Percentiles rank a stretch among this genome's conserved stretches.
phyloP scores from a whole-genome alignment of 2,329 filamentous ascomycete species.

The Cordyceps cicadae region DNA sequence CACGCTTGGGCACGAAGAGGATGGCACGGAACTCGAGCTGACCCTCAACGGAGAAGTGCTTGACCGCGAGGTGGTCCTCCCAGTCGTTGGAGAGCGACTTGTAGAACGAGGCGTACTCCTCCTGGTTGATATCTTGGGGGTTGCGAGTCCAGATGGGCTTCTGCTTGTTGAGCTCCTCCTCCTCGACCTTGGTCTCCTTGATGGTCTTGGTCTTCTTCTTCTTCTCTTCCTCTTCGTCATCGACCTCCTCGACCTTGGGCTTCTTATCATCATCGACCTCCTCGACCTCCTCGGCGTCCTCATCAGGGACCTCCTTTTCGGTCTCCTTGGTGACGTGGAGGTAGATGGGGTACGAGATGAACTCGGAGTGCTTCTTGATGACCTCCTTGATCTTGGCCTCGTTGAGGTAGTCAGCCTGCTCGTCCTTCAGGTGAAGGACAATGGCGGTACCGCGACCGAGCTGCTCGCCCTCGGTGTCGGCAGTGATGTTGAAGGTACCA shows the following conservation, averaged over 20 bases:
- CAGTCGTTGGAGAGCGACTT: slow-evolving; percentile 99
- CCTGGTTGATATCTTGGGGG: slow-evolving; percentile 84
- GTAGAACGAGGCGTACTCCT: slow-evolving; percentile 99
- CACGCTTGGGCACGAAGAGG: slow-evolving; percentile 98
- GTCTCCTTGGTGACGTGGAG: slow-evolving; percentile 99
- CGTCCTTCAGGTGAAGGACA: slow-evolving; percentile 97
- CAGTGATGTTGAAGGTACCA: slow-evolving; percentile 88
- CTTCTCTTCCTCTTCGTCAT: slow-evolving; percentile 80
- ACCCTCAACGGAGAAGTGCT: slow-evolving; percentile 99
- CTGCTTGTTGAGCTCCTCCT: slow-evolving; percentile 99
- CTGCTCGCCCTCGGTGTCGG: slow-evolving; percentile 83
- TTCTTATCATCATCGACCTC: slow-evolving; percentile 86
- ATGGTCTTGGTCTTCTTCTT: slow-evolving; percentile 98
- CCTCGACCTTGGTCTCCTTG: slow-evolving; percentile 97
- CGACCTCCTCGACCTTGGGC: slow-evolving; percentile 89
- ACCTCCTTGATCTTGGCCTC: slow-evolving; percentile 99
- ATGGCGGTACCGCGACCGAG: slow-evolving; percentile 96
- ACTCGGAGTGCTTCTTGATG: slow-evolving; percentile 99
- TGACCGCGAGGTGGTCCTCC: slow-evolving; percentile 98
- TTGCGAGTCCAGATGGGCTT: slow-evolving; percentile 99
- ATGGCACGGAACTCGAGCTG: slow-evolving; percentile 99
- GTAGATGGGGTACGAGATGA: slow-evolving; percentile 99
- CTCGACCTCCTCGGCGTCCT: slow-evolving; percentile 69
- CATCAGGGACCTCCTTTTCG: slow-evolving; percentile 96
- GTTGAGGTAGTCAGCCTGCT: slow-evolving; percentile 97